Conservation (phyloP, 2,329 filamentous ascomycete genomes). For the Diaporthe capsici region DNA sequence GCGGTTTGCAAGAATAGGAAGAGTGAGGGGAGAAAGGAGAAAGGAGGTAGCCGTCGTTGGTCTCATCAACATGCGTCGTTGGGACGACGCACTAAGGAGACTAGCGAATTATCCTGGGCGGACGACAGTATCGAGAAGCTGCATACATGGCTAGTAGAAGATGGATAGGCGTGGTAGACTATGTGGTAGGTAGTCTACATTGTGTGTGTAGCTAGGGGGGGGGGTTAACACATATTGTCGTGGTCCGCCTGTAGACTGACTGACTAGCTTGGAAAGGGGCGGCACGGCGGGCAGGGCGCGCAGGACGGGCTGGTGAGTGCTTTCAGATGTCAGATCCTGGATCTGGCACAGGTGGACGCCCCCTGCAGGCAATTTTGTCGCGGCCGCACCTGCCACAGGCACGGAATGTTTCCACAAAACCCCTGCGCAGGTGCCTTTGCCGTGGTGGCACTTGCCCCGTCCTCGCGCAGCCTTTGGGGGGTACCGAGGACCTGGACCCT, state of each 20-base stretch:
- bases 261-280: conserved; percentile 8
- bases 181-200: background rate
- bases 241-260: background rate
- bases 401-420: conserved; percentile 13
- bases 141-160: background rate
- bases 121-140: background rate
- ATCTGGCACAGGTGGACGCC: conserved; percentile 8
- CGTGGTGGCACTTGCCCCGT: background rate
- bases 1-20: background rate
- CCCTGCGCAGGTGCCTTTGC: background rate
- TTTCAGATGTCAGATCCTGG: conserved; percentile 13
- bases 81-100: background rate
- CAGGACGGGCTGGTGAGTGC: background rate
- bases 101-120: background rate
- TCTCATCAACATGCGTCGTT: background rate
- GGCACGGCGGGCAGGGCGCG: background rate
- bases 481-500: conserved; percentile 27
- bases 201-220: too few species aligned
- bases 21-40: background rate
- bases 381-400: background rate
- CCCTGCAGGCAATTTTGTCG: conserved; percentile 22
- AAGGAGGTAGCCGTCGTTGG: background rate
- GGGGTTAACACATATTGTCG: background rate
- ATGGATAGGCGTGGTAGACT: background rate
- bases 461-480: background rate